Percentiles rank a stretch among this genome's conserved stretches.
phyloP scores from a whole-genome alignment of 345 rosid genomes.

The Salix arbutifolia region DNA sequence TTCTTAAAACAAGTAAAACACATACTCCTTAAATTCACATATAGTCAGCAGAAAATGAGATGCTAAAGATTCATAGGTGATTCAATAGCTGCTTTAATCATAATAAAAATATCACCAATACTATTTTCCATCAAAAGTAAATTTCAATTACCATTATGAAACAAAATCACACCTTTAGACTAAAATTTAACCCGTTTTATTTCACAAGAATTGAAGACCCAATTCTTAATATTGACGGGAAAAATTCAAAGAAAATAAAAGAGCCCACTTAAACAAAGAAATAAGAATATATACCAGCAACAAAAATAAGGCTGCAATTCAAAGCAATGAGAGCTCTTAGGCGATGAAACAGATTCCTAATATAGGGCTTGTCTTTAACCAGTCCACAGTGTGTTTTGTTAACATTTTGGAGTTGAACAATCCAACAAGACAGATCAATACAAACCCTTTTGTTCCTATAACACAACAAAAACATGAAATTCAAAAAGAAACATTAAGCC shows the following conservation, averaged over 20 bases:
- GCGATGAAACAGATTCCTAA: constrained; percentile 75
- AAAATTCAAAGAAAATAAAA: background rate
- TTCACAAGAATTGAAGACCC: background rate
- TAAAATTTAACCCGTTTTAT: background rate
- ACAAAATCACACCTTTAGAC: background rate
- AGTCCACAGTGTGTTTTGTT: constrained; percentile 51
- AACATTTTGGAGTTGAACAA: constrained; percentile 75
- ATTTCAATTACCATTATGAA: background rate
- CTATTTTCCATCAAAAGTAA: background rate
- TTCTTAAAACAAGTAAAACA: background rate
- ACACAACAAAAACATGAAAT: background rate
- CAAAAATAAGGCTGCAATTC: constrained; percentile 74
- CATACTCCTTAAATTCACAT: background rate
- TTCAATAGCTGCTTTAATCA: background rate
- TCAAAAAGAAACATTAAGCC: background rate
- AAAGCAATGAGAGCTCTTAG: constrained; percentile 85
- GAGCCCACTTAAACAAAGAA: background rate
- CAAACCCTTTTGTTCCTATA: constrained; percentile 83
- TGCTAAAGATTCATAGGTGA: background rate
- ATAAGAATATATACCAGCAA: constrained; percentile 42
- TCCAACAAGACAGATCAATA: constrained; percentile 94
- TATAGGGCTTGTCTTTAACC: constrained; percentile 52
- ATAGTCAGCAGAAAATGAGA: background rate
- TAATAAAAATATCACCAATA: background rate
- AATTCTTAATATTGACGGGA: too few species aligned